Conservation (phyloP, 2,329 filamentous ascomycete species). For the Dryadomyces quercus-mongolicae region DNA sequence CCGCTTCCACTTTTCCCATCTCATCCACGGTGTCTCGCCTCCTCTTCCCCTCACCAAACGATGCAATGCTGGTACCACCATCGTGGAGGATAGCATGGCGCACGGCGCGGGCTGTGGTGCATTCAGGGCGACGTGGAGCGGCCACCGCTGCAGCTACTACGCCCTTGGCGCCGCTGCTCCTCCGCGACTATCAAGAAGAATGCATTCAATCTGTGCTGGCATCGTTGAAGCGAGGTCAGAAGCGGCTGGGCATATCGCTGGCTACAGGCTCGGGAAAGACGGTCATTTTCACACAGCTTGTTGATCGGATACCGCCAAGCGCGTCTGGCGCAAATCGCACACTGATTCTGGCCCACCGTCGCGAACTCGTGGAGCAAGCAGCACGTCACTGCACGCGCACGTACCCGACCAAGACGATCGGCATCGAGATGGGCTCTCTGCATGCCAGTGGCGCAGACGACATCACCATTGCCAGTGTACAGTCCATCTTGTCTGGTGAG, state of each 20-base stretch:
- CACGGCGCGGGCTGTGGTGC: background rate
- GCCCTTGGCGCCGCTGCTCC: conserved; percentile 29
- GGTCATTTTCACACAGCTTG: conserved; percentile 93
- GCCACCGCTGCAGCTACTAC: background rate
- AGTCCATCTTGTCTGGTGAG: conserved; percentile 66
- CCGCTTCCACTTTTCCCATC: background rate
- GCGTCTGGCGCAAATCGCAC: conserved; percentile 56
- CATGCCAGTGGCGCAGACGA: conserved; percentile 72
- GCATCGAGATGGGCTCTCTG: conserved; percentile 80
- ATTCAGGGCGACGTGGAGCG: background rate
- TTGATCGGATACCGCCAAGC: conserved; percentile 56
- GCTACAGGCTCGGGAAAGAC: conserved; percentile 88
- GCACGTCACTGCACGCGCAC: conserved; percentile 68
- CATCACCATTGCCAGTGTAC: conserved; percentile 85
- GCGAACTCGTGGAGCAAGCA: conserved; percentile 90
- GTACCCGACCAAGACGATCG: conserved; percentile 70
- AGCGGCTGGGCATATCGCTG: conserved; percentile 70
- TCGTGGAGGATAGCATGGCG: background rate
- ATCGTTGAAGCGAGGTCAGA: conserved; percentile 58
- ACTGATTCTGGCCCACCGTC: conserved; percentile 81
- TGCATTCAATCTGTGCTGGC: conserved; percentile 72
- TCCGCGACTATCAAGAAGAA: conserved; percentile 83
- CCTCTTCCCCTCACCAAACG: background rate
- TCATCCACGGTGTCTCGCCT: background rate
- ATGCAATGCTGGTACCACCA: background rate